A percentile compares a stretch with the other conserved stretches of the same genome.
Evolutionary conservation across 148 eudicot species (phyloP).

Genomic region (Bassia scoparia): DNA sequence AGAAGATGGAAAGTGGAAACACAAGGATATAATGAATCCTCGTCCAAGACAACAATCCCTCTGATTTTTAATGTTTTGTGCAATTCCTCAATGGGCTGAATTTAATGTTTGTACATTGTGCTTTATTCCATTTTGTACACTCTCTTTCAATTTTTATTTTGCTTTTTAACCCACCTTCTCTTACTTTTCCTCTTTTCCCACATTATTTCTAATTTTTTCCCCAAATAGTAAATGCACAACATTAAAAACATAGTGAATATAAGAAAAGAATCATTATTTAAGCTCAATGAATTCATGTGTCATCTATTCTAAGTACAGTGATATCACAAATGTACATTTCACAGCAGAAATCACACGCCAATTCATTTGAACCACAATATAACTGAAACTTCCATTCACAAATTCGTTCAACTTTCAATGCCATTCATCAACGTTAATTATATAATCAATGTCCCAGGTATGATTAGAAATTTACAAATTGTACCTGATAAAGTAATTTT

Average conservation of each 20-base stretch:
- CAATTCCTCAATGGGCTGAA: too few species aligned
- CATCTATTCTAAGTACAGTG: background rate
- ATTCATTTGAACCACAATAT: background rate
- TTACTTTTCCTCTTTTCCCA: too few species aligned
- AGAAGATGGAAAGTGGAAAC: too few species aligned
- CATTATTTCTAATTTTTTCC: too few species aligned
- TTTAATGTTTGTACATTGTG: too few species aligned
- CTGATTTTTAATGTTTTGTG: too few species aligned
- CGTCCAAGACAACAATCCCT: too few species aligned
- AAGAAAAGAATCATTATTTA: background rate
- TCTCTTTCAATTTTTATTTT: too few species aligned
- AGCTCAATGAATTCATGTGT: background rate
- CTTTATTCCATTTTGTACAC: too few species aligned
- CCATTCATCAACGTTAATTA: background rate
- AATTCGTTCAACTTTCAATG: background rate
- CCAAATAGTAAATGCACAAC: too few species aligned
- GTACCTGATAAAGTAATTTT: conserved; percentile 94
- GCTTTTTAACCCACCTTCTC: too few species aligned
- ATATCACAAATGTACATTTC: background rate
- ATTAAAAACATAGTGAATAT: background rate
- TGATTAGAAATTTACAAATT: background rate
- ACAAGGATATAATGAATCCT: too few species aligned
- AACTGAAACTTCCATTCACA: background rate
- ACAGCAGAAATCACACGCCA: background rate
- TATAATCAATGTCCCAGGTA: background rate